Evolutionary conservation across 768 basidiomycete genomes (phyloP), one percentile per base, ranked within the genome.

Genomic region (Lactarius vividus): DNA sequence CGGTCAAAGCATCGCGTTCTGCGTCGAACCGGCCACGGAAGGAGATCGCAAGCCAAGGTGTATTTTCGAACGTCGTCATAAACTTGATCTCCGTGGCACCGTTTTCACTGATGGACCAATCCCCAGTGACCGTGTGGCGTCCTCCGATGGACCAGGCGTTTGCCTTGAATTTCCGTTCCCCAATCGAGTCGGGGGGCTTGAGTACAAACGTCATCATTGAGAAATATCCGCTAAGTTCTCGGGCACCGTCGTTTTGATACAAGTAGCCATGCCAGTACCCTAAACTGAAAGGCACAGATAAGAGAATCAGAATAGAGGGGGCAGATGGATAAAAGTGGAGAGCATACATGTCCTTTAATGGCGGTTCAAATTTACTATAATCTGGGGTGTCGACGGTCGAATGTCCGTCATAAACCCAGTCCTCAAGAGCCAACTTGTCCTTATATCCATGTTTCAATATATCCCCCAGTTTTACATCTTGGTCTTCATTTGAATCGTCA

Each of bases 211-310:
- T 62, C 37, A 66, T 52, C 67, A 68, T 39, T 68, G 35, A 35
- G 35, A 35, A 35, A 35, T 0, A 64, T 4, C 52, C 37, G 7
- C 6, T 5, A 37, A 10, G 15, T 40, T 67, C 31, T 10, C 40
- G 42, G 59, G 0, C 13, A 2, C 67, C 67, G 7, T 52, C 44
- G 2, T 2, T 6, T 13, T 61, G 56, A 20, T 66, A 66, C 26
- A n/a, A 66, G 26, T 68, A 61, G 23, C 67, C 67, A 53, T 61
- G 59, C 64, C 67, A 68, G 44, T 61, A 54, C 8, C 67, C 67
- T 54, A 68, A 40, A 57, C 67, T 68, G 31, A 8, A 20, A 4
- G n/a, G 23, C 10, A 18, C 6, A 23, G 31, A 37, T 67, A 13
- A 40, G 18, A 46, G 28, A 35, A n/a, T 31, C 23, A 26, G 11